These are phyloP conservation scores for Austroboletus eburneus DNA, from an alignment of 768 basidiomycete species.

Conservation along the genomic window DNA sequence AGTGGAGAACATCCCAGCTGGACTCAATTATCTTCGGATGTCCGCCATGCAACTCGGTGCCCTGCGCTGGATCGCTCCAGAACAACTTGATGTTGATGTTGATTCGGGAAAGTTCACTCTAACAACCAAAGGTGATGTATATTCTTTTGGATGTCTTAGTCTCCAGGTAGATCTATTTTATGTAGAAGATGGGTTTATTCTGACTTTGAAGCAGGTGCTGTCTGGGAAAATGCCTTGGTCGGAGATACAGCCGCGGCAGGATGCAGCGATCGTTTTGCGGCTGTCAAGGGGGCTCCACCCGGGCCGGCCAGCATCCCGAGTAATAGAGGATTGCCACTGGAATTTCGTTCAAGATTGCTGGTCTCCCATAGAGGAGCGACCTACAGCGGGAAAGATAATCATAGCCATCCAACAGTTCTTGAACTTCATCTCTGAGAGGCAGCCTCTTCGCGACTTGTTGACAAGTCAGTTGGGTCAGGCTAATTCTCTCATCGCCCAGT, in stretches of 20 bases:
- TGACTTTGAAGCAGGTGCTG: slow-evolving; percentile 20
- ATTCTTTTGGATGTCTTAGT: slow-evolving; percentile 29
- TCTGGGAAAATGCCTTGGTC: slow-evolving; percentile 16
- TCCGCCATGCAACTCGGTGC: slow-evolving; percentile 32
- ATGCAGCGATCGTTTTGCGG: slow-evolving; percentile 3
- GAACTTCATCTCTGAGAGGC: neutral
- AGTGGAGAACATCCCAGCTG: slow-evolving; percentile 7
- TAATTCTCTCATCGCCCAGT: too few species aligned
- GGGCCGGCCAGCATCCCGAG: neutral
- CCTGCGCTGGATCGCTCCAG: slow-evolving; percentile 42
- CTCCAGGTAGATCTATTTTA: slow-evolving; percentile 17
- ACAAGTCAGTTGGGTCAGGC: too few species aligned
- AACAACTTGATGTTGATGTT: slow-evolving; percentile 23
- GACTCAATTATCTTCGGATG: slow-evolving; percentile 1
- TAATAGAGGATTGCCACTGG: slow-evolving; percentile 8
- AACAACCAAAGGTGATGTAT: slow-evolving; percentile 15
- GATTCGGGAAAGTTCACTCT: neutral
- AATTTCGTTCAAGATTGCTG: slow-evolving; percentile 10
- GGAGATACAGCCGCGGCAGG: neutral
- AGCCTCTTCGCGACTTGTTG: neutral
- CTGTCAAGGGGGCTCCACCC: slow-evolving; percentile 2
- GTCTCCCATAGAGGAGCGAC: neutral
- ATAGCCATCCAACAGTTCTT: neutral
- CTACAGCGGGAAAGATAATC: neutral
- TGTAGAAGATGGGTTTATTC: fast-evolving